Evolutionary conservation across 306 rosid species (phyloP).

Genomic region (Vigna angularis): DNA sequence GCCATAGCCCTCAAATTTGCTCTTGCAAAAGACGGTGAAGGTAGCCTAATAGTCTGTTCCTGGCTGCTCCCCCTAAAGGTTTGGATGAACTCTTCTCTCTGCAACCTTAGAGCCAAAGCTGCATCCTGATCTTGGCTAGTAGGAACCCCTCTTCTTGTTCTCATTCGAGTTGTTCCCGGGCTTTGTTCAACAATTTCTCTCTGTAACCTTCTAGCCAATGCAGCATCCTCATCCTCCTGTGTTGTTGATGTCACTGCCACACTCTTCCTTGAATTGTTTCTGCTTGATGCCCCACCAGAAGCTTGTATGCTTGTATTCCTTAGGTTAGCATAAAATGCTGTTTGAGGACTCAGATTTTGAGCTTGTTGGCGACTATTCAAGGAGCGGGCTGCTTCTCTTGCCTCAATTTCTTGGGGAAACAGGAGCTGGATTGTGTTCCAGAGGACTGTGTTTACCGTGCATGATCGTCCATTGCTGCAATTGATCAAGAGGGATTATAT

Average conservation of each 20-base stretch:
- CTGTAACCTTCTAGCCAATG: conserved; percentile 45
- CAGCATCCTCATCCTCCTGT: conserved; percentile 51
- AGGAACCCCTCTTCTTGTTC: conserved; percentile 55
- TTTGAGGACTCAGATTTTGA: conserved; percentile 48
- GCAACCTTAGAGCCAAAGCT: conserved; percentile 84
- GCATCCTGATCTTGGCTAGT: conserved; percentile 81
- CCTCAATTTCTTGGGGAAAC: conserved; percentile 87
- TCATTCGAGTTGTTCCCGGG: conserved; percentile 24
- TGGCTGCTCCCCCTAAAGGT: conserved; percentile 64
- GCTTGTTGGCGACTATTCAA: conserved; percentile 49
- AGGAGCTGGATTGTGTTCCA: conserved; percentile 98
- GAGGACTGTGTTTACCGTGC: conserved; percentile 92
- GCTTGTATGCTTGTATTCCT: conserved; percentile 50
- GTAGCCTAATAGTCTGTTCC: conserved; percentile 46
- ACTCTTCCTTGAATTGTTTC: conserved; percentile 57
- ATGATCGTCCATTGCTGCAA: conserved; percentile 87
- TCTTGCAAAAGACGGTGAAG: conserved; percentile 56
- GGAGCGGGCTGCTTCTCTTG: conserved; percentile 65
- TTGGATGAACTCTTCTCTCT: conserved; percentile 88
- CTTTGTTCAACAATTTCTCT: conserved; percentile 42
- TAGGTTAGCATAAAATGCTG: conserved; percentile 50
- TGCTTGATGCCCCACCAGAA: conserved; percentile 36
- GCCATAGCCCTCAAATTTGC: conserved; percentile 79
- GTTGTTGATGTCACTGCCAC: not conserved
- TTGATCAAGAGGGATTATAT: not conserved